phyloP scores from a whole-genome alignment of 2,329 filamentous ascomycete genomes.

The Exserohilum turcica region DNA sequence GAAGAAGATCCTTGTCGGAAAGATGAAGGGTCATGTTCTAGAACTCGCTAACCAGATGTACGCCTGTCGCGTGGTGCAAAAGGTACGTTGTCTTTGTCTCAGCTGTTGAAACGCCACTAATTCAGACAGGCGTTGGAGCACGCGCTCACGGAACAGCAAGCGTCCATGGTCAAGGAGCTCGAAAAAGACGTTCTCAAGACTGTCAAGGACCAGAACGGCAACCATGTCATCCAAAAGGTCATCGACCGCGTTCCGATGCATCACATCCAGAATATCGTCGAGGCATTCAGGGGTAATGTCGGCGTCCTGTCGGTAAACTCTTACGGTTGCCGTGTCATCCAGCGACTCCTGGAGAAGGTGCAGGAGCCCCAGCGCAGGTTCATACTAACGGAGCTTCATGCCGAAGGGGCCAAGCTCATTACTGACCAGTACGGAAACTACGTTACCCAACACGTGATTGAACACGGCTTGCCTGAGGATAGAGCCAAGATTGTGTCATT shows the following conservation, averaged over 20 bases:
- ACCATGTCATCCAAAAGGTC: constrained; percentile 95
- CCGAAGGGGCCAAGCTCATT: constrained; percentile 72
- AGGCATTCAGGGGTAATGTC: constrained; percentile 77
- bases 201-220: constrained; percentile 87
- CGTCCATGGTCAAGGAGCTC: constrained; percentile 80
- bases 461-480: constrained; percentile 75
- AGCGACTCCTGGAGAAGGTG: constrained; percentile 86
- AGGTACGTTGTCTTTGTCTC: constrained; percentile 59
- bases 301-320: constrained; percentile 74
- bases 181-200: constrained; percentile 76
- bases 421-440: constrained; percentile 94
- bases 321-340: constrained; percentile 91
- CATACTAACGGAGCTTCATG: constrained; percentile 80
- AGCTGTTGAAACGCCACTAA: neutral
- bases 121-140: constrained; percentile 77
- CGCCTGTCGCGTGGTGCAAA: constrained; percentile 93
- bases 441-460: constrained; percentile 89
- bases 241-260: constrained; percentile 79
- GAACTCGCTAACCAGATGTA: constrained; percentile 87
- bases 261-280: constrained; percentile 84
- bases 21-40: constrained; percentile 85
- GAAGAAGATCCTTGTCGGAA: constrained; percentile 82
- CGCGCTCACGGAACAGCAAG: constrained; percentile 89
- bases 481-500: constrained; percentile 72
- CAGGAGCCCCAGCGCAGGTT: constrained; percentile 70